phyloP scores from a whole-genome alignment of 2,329 filamentous ascomycete genomes.

The Acrodontium crateriforme region DNA sequence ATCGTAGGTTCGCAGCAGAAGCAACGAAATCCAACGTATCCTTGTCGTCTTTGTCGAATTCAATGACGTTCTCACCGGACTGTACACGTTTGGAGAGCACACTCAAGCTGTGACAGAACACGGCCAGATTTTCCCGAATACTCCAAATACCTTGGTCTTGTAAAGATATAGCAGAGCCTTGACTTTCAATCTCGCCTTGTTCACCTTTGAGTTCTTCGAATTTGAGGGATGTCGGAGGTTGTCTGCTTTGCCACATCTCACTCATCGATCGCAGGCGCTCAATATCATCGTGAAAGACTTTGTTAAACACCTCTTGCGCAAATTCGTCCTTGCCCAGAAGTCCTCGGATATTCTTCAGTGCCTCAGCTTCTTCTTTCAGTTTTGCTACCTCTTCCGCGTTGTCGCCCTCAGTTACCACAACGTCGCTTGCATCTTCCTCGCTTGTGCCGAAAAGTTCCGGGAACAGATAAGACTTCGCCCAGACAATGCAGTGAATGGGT shows the following conservation, averaged over 20 bases:
- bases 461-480: constrained; percentile 92
- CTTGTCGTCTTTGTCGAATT: constrained; percentile 92
- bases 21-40: constrained; percentile 93
- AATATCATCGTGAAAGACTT: constrained; percentile 81
- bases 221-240: constrained; percentile 57
- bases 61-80: constrained; percentile 47
- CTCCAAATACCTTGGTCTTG: constrained; percentile 65
- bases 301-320: constrained; percentile 70
- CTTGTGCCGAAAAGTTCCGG: constrained; percentile 88
- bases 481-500: constrained; percentile 96
- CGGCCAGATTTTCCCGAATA: constrained; percentile 67
- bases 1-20: constrained; percentile 78
- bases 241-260: constrained; percentile 88
- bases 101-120: constrained; percentile 73
- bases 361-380: constrained; percentile 67
- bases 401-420: constrained; percentile 73
- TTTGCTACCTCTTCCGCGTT: constrained; percentile 84
- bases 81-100: constrained; percentile 63
- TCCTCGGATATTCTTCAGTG: constrained; percentile 67
- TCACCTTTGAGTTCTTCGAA: constrained; percentile 39
- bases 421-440: constrained; percentile 66
- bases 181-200: constrained; percentile 21
- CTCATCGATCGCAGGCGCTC: constrained; percentile 71
- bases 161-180: constrained; percentile 38
- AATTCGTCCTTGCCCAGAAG: constrained; percentile 71